A percentile compares a stretch with the other conserved stretches of the same genome.
phyloP scores from a whole-genome alignment of 495 filamentous ascomycete species.

The Hypoxylon rickii region DNA sequence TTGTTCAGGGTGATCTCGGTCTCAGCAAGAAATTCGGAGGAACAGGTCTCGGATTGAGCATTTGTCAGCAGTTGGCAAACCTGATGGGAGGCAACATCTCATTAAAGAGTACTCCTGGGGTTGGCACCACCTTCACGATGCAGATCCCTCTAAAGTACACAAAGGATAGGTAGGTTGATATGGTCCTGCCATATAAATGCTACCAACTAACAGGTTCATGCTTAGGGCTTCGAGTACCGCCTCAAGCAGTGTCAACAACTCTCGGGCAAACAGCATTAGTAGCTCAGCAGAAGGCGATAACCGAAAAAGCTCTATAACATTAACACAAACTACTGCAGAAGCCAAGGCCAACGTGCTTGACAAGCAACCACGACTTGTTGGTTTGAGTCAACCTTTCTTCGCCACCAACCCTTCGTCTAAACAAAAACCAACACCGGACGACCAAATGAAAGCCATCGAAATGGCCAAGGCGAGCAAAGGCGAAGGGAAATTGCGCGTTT shows the following conservation, averaged over 20 bases:
- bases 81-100: constrained; percentile 81
- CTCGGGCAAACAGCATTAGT: constrained; percentile 74
- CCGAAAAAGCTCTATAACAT: constrained; percentile 35
- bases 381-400: constrained; percentile 86
- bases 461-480: constrained; percentile 59
- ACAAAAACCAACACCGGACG: constrained; percentile 36
- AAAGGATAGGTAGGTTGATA: constrained; percentile 57
- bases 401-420: constrained; percentile 55
- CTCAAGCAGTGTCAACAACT: constrained; percentile 62
- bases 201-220: constrained; percentile 40
- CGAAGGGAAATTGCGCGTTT: constrained; percentile 70
- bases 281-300: constrained; percentile 72
- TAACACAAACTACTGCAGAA: constrained; percentile 39
- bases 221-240: constrained; percentile 50
- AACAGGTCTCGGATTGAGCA: constrained; percentile 87
- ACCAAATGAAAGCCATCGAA: constrained; percentile 49
- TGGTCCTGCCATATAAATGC: neutral
- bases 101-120: constrained; percentile 71
- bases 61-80: constrained; percentile 81
- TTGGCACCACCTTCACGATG: constrained; percentile 82
- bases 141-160: constrained; percentile 80
- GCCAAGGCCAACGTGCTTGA: constrained; percentile 43
- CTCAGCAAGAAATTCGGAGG: constrained; percentile 90
- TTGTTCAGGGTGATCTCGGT: constrained; percentile 87
- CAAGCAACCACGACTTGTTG: constrained; percentile 76